Evolutionary conservation across 306 rosid species (phyloP).

Genomic region (Pyrus bretschneideri): DNA sequence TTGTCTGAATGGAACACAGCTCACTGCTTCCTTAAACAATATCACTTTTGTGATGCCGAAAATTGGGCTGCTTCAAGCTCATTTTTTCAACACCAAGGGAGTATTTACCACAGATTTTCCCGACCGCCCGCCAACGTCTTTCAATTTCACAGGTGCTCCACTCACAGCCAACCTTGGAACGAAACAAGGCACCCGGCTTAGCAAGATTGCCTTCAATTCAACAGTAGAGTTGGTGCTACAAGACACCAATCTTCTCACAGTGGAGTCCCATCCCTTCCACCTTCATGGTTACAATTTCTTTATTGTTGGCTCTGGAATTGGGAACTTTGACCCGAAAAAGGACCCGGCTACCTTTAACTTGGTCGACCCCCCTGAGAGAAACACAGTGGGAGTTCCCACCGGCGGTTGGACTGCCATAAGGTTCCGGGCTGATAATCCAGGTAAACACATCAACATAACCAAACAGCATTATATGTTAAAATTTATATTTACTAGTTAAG

Average conservation of each 20-base stretch:
- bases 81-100: slow-evolving; percentile 25
- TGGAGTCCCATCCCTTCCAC: slow-evolving; percentile 36
- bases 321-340: slow-evolving; percentile 21
- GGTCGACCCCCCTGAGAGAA: slow-evolving; percentile 31
- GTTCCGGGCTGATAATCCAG: slow-evolving; percentile 37
- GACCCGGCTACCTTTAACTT: slow-evolving; percentile 23
- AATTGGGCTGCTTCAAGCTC: slow-evolving; percentile 33
- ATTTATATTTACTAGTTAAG: neutral
- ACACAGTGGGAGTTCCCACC: slow-evolving; percentile 31
- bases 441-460: neutral
- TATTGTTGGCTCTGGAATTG: slow-evolving; percentile 26
- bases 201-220: slow-evolving; percentile 28
- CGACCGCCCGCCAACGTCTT: slow-evolving; percentile 23
- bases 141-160: slow-evolving; percentile 32
- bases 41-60: slow-evolving; percentile 29
- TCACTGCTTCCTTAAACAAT: slow-evolving; percentile 31
- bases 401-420: slow-evolving; percentile 35
- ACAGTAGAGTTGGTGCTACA: slow-evolving; percentile 31
- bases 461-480: neutral
- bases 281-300: slow-evolving; percentile 35
- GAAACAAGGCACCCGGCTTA: slow-evolving; percentile 17
- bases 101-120: slow-evolving; percentile 31
- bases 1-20: slow-evolving; percentile 23
- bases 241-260: slow-evolving; percentile 27
- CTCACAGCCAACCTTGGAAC: slow-evolving; percentile 29